These are phyloP conservation scores for Atkinsonella hypoxylon DNA, from an alignment of 2,329 filamentous ascomycete species.

Conservation along the genomic window DNA sequence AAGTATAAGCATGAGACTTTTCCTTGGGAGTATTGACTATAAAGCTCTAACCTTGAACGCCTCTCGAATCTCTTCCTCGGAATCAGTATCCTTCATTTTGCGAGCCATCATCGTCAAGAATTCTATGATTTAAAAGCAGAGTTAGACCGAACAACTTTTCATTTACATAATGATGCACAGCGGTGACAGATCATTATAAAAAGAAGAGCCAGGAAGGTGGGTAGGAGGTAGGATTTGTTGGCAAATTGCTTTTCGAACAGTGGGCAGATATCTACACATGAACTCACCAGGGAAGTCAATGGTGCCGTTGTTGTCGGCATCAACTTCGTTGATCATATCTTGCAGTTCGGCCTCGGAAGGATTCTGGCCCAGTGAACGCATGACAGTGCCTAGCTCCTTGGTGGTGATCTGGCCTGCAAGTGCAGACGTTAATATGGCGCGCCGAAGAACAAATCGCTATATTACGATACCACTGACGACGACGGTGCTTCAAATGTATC, in stretches of 20 bases:
- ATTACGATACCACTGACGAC: background rate
- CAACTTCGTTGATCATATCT: constrained; percentile 91
- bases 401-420: constrained; percentile 73
- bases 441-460: background rate
- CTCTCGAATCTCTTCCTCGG: constrained; percentile 81
- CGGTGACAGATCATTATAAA: too few species aligned
- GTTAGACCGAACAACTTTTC: background rate
- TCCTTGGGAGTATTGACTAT: background rate
- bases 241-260: background rate
- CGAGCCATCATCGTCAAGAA: constrained; percentile 90
- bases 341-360: constrained; percentile 82
- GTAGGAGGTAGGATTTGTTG: background rate
- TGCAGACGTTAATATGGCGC: background rate
- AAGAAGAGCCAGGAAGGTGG: background rate
- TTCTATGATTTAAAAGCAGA: constrained; percentile 36
- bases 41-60: constrained; percentile 60
- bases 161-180: too few species aligned
- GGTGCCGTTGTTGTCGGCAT: constrained; percentile 85
- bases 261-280: background rate
- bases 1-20: background rate
- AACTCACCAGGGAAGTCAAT: constrained; percentile 77
- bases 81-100: constrained; percentile 91
- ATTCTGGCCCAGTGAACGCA: constrained; percentile 84
- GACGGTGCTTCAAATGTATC: background rate
- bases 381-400: constrained; percentile 81